Evolutionary conservation across 345 rosid species (phyloP), one percentile per base, ranked within the genome.

Genomic region (Conringia planisiliqua): DNA sequence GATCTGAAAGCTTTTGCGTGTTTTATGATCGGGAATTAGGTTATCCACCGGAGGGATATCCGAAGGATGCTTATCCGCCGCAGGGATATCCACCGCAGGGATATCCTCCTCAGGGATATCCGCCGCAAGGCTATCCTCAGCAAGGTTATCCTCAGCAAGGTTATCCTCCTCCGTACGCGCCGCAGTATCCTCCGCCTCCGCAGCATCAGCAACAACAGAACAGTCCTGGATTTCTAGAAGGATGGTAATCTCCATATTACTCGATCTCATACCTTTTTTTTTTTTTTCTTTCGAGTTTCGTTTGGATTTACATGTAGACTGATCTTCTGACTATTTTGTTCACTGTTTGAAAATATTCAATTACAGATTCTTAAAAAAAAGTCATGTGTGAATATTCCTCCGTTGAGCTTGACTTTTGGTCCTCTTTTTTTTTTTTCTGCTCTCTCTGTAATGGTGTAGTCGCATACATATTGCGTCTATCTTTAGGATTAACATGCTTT

Each of bases 41-140:
- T 84, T 93, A 93, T 84, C 96, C 97, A 0, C 88, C 92, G 9
- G 96, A 89, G 71, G 98, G 96, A 50, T 89, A 92, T 69, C 77
- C 96, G 93, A 22, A 22, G 24, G 24, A 22, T 22, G 24, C 24
- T 85, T 93, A 93, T 82, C 95, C 96, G 1, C 81, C 63, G 0
- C 94, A 82, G 10, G 87, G 88, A 0, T 90, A 88, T 52, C 82
- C 94, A n/a, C 81, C 63, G 0, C 94, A 82, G 10, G 87, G 88
- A 0, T 90, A 88, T 54, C 82, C 94, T 10, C 87, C 79, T 2
- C 93, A 85, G 59, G 98, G 96, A 8, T 90, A 92, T 64, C 80
- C 96, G 56, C 81, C 35, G 60, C 89, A 56, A 56, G 86, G 76
- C 27, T 86, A 77, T 1, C 76, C 79, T 1, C 79, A 38, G 0